These are phyloP conservation scores for Paraphaeosphaeria sporulosa DNA, from an alignment of 2,329 filamentous ascomycete genomes.

Conservation along the genomic window DNA sequence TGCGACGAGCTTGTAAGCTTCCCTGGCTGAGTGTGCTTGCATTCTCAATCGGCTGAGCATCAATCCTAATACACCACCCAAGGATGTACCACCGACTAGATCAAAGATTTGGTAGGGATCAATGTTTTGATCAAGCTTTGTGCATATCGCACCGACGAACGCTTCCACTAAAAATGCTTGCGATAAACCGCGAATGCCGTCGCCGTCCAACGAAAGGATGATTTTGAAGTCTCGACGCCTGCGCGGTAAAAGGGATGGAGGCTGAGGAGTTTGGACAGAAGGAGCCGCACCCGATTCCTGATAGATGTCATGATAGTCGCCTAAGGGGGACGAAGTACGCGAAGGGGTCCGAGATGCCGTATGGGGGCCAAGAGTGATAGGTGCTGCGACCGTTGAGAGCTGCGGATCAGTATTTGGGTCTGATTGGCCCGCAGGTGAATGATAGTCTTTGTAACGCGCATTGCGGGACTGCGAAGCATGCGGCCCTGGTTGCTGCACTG, in stretches of 20 bases:
- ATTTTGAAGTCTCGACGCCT: conserved; percentile 39
- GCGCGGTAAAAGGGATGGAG: conserved; percentile 19
- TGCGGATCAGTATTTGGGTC: neutral
- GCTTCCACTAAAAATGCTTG: conserved; percentile 40
- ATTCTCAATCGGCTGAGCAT: conserved; percentile 41
- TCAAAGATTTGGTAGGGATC: conserved; percentile 43
- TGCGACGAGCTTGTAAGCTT: conserved; percentile 37
- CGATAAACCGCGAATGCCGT: conserved; percentile 42
- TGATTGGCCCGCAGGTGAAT: neutral
- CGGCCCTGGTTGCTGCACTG: neutral
- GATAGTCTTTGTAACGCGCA: neutral
- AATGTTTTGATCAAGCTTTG: conserved; percentile 31
- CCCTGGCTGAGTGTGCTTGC: conserved; percentile 37
- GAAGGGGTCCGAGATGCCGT: neutral
- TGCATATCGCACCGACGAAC: conserved; percentile 41
- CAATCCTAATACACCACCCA: conserved; percentile 38
- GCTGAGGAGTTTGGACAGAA: conserved; percentile 12
- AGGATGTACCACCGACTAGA: conserved; percentile 38
- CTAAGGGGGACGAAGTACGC: neutral
- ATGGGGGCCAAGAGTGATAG: neutral
- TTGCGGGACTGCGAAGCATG: neutral
- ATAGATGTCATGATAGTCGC: neutral
- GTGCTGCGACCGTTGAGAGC: neutral
- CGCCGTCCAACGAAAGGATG: conserved; percentile 42
- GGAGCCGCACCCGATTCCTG: neutral